Base-by-base conservation (phyloP, 2,329 filamentous ascomycete genomes). In the Macrophomina tecta region DNA sequence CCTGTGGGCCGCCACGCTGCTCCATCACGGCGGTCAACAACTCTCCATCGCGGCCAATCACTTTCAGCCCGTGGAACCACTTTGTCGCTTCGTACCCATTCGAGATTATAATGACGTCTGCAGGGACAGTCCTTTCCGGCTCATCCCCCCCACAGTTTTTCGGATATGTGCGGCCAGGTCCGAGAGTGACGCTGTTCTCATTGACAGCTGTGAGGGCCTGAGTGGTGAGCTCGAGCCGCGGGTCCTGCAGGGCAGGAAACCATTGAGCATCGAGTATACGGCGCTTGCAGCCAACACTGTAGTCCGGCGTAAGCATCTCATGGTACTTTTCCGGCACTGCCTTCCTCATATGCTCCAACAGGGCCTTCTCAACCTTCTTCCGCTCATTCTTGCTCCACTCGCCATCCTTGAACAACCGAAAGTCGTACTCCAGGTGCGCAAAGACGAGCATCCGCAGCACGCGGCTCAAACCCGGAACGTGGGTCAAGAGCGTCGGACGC, bases 281-380 rank as follows among this genome's bases (percentile, higher is more conserved):
- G n/a, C 89, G 79, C 77, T 90, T 90, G 77, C 88, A 90, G 1
- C 87, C 87, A 14, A 89, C 75, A 52, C 83, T 81, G 66, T 88
- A 90, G 60, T 90, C 83, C 0, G 89, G 89, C 0, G 87, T 86
- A 42, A 90, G 73, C 6, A 88, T 81, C 36, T 87, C 84, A 69
- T 87, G 85, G 68, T 90, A 90, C 74, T 88, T 85, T 60, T 83
- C 77, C 0, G 89, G 89, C 0, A 85, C 85, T 1, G 74, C 78
- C 4, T 74, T 72, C 67, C 80, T 82, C 80, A 88, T 83, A 53
- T 83, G 77, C 5, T 71, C 66, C 38, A 86, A 67, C 71, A 80
- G 82, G 73, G 71, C 76, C n/a, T 75, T 74, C 68, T 85, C 82
- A 1, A 81, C 74, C 11, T 70, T 68, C 18, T 75, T 76, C 7